Percentiles rank a stretch among this genome's conserved stretches.
Evolutionary conservation across 139 green algal genomes (phyloP).

Genomic region (Diplosphaera chodatii): DNA sequence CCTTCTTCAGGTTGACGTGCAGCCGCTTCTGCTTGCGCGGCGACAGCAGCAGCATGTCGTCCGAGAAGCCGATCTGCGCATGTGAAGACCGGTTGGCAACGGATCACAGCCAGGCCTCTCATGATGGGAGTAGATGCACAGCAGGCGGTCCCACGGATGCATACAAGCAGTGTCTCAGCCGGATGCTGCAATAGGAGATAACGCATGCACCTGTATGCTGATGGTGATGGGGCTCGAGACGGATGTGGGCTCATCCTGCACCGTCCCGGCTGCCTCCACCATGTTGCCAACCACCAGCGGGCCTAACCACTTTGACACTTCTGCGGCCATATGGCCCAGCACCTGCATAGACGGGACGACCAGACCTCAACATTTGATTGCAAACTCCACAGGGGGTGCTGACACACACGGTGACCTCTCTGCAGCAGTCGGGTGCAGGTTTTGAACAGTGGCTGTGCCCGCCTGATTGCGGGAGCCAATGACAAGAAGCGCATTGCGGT

Average conservation of each 20-base stretch:
- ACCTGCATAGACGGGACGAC: too few relatives aligned
- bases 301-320: conserved; percentile 31
- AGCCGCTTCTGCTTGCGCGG: background rate
- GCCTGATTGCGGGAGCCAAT: background rate
- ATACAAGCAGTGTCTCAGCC: too few relatives aligned
- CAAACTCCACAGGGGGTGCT: too few relatives aligned
- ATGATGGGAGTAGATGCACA: too few relatives aligned
- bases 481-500: conserved; percentile 32
- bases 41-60: background rate
- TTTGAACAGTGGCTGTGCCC: too few relatives aligned
- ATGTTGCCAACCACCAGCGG: conserved; percentile 23
- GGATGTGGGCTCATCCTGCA: conserved; percentile 20
- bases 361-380: too few relatives aligned
- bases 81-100: too few relatives aligned
- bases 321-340: conserved; percentile 44
- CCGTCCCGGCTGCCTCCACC: conserved; percentile 7
- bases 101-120: too few relatives aligned
- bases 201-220: conserved; percentile 28
- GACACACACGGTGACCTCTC: too few relatives aligned
- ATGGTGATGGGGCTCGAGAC: conserved; percentile 10
- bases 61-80: background rate
- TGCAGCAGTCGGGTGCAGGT: too few relatives aligned
- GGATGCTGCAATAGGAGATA: too few relatives aligned
- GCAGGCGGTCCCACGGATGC: too few relatives aligned
- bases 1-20: background rate